Evolutionary conservation across 345 rosid genomes (phyloP), one percentile per base, ranked within the genome.

Genomic region (Luvunga scandens): DNA sequence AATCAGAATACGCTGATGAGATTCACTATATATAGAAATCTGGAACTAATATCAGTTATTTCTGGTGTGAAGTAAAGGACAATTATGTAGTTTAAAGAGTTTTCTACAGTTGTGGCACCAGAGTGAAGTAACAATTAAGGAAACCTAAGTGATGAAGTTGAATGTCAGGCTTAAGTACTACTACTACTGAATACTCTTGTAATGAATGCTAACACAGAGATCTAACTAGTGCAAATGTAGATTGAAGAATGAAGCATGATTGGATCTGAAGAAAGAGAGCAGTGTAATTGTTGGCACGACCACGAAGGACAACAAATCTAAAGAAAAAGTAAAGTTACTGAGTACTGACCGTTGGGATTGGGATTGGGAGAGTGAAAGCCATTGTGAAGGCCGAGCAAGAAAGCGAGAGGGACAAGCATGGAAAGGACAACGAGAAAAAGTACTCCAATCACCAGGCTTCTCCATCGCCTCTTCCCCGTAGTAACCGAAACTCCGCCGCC

Each of bases 371-470:
- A 83, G 87, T 92, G 93, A 75, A 95, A 91, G 75, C 99, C 90
- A 27, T 89, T 91, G 89, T 90, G 87, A 83, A 93, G 88, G 81
- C 97, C 98, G 28, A 92, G 94, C 75, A 95, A 84, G 80, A 95
- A 92, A 64, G 90, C 96, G 39, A 95, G 96, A 75, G 97, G 99
- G 80, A 93, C 97, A 68, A 95, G 91, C 98, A 94, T 93, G 30
- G 99, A 95, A 66, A 95, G 93, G 56, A 95, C 55, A 42, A 95
- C 95, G 53, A 95, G 99, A 71, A 90, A 89, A 69, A 92, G 90
- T 4, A 93, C 97, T 27, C 94, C 96, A 56, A 89, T 77, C 22
- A 85, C 97, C 66, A 92, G 86, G 69, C 87, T 81, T 81, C 89
- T 87, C 97, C 97, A 92, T 77, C 98, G 89, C 75, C 95, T 83